Evolutionary conservation across 768 basidiomycete genomes (phyloP).

Genomic region (Tricholoma hemisulphureum): DNA sequence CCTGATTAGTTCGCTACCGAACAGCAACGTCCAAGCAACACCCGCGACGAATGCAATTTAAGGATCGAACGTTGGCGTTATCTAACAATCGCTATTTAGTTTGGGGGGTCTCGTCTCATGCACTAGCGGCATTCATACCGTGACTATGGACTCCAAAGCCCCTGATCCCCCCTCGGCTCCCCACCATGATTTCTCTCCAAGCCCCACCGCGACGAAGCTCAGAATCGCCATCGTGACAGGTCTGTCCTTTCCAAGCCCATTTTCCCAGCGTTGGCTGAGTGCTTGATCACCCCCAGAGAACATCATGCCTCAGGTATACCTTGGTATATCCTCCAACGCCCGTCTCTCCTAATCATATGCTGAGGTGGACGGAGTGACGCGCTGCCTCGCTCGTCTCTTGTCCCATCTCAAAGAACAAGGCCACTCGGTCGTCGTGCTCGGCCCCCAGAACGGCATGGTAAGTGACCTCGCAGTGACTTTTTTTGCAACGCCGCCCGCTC

Average conservation of each 20-base stretch:
- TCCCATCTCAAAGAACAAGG: neutral
- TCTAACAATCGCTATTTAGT: neutral
- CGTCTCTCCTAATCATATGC: neutral
- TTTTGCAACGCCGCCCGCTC: too few species aligned
- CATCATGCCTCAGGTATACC: neutral
- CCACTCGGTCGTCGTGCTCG: neutral
- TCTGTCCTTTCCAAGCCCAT: neutral
- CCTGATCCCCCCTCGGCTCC: neutral
- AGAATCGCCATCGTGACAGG: neutral
- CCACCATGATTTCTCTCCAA: too few species aligned
- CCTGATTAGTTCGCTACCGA: neutral
- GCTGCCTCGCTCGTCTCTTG: neutral
- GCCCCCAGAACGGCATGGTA: neutral
- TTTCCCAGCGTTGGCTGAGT: neutral
- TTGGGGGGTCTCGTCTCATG: too few species aligned
- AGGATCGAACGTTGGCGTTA: neutral
- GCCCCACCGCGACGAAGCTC: neutral
- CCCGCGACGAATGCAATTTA: neutral
- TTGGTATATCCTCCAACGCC: neutral
- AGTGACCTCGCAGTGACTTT: neutral
- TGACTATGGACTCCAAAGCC: neutral
- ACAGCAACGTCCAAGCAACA: neutral
- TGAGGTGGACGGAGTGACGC: neutral
- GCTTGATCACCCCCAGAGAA: neutral
- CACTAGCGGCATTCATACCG: too few species aligned